Base-by-base conservation (phyloP, 768 basidiomycete genomes). In the Leccinum obscurum region DNA sequence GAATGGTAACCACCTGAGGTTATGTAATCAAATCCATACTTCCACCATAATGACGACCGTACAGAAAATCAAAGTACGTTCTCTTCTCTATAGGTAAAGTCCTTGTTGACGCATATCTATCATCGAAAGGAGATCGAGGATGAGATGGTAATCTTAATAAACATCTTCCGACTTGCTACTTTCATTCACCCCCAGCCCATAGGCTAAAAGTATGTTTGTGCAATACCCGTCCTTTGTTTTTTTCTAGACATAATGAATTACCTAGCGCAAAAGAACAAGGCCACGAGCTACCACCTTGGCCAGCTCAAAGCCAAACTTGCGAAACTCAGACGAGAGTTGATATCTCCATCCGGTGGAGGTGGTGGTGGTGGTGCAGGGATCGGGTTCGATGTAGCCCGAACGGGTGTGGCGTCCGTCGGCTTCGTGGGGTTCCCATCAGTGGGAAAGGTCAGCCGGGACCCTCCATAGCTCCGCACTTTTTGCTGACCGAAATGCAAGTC, bases 251-350 rank as follows among this genome's bases (percentile, higher is more conserved):
- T 51, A 58, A 56, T 14, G 61, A 30, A 63, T 55, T 55, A 52
- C 66, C n/a, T 75, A 94, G 92, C 92, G 71, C 92, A 94, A 82
- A 94, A 94, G 76, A 94, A 94, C 77, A 94, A 94, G 85, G 92
- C 92, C 78, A 93, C 92, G 66, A 93, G 92, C 78, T 95, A 95
- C 76, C 95, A 96, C 79, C 78, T 97, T 61, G 95, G 95, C 56
- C 93, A 95, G 78, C 87, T 98, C 73, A 98, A 98, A 76, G 96
- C 97, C 58, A 99, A 99, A 75, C 87, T 99, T 55, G 97, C 97
- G 54, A 99, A 99, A 74, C 89, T 98, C 51, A 84, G 93, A 63
- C 85, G 97, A 59, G 97, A 99, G 72, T 85, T 99, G 57, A 94
- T 99, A 66, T 81, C 85, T 10, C 87, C 91, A 0, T 79, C 89